Percentiles rank a stretch among this genome's conserved stretches.
These are phyloP conservation scores for Tilletia horrida DNA, from an alignment of 1,284 basidiomycete species.

Conservation along the genomic window DNA sequence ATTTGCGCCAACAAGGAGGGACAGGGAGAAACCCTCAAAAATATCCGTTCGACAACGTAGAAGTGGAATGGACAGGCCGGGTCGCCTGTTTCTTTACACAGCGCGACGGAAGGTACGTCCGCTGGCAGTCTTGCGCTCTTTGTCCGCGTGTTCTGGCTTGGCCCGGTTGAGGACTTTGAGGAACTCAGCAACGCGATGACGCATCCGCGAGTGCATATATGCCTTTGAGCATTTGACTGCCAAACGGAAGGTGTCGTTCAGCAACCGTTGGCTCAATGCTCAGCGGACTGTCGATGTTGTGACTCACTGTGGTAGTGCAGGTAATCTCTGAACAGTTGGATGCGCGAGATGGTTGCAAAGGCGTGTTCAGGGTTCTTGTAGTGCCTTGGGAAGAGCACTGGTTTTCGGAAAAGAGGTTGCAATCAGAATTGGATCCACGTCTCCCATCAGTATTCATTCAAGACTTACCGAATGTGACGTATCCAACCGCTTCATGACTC, in stretches of 20 bases:
- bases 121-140: conserved; percentile 85
- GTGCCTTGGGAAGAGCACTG: conserved; percentile 92
- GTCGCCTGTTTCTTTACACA: neutral
- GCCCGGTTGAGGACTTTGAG: conserved; percentile 95
- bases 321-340: conserved; percentile 96
- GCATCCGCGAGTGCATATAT: conserved; percentile 98
- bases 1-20: too few species aligned
- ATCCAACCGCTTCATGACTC: conserved; percentile 85
- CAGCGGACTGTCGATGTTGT: neutral
- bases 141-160: conserved; percentile 81
- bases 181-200: conserved; percentile 90
- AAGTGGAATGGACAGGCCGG: too few species aligned
- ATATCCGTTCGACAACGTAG: too few species aligned
- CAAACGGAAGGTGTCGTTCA: neutral
- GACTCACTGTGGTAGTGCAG: conserved; percentile 78
- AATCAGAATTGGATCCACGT: neutral
- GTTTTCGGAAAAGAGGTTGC: neutral
- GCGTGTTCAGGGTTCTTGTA: conserved; percentile 74
- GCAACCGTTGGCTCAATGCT: neutral
- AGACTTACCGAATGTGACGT: conserved; percentile 80
- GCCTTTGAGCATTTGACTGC: conserved; percentile 95
- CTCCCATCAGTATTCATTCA: neutral
- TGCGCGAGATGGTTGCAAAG: conserved; percentile 83
- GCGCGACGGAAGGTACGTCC: conserved; percentile 41
- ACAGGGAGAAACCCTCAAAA: too few species aligned